Percentiles rank a stretch among this genome's conserved stretches.
Conservation (phyloP, 2,329 filamentous ascomycete species). For the Verticillium zaregamsianum region DNA sequence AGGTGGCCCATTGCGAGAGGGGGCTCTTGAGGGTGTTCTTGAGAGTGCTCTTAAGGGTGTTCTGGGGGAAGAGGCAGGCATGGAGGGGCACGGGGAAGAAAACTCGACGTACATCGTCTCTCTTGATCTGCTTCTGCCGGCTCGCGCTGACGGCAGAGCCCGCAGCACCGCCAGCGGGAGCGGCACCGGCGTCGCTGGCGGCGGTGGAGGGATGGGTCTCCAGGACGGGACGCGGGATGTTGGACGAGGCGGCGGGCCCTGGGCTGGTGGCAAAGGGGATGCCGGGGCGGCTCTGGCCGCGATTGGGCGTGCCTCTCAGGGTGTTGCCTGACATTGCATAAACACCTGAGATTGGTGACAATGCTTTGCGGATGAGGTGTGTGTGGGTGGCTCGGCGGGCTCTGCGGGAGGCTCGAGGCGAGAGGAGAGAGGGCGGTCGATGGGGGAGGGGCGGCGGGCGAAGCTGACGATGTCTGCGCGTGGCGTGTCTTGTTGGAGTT, state of each 20-base stretch:
- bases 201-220: slow-evolving; percentile 45
- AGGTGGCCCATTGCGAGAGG: slow-evolving; percentile 6
- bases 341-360: neutral
- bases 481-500: neutral
- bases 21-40: neutral
- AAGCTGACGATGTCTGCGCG: neutral
- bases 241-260: slow-evolving; percentile 41
- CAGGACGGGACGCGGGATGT: slow-evolving; percentile 68
- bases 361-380: neutral
- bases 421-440: neutral
- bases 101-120: slow-evolving; percentile 78
- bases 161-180: slow-evolving; percentile 21
- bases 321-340: slow-evolving; percentile 55
- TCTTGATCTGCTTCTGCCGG: slow-evolving; percentile 92
- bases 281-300: slow-evolving; percentile 52
- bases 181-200: slow-evolving; percentile 43
- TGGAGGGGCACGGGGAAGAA: neutral
- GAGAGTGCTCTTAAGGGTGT: no score
- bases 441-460: neutral
- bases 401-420: no score
- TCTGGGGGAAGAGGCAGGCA: neutral
- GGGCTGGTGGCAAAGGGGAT: slow-evolving; percentile 61
- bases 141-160: slow-evolving; percentile 81
- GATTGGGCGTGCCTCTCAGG: slow-evolving; percentile 66
- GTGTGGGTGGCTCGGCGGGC: no score